Percentiles rank a stretch among this genome's conserved stretches.
Conservation (phyloP, 2,329 filamentous ascomycete genomes). For the Mycogone perniciosa region DNA sequence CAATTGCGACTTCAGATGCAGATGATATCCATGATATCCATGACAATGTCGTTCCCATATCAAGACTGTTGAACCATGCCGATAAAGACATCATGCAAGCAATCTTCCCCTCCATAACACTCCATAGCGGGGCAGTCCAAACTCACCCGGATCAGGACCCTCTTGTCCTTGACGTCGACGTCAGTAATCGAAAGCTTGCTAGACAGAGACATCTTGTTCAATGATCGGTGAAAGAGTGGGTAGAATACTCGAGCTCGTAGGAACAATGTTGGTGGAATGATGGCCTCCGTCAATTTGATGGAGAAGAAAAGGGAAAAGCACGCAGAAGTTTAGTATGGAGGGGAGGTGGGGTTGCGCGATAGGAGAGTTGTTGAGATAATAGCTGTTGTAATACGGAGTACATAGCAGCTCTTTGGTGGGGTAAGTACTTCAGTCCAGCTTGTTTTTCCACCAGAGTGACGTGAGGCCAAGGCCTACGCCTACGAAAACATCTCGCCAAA, state of each 20-base stretch:
- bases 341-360: conserved; percentile 14
- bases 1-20: too few relatives aligned
- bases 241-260: conserved; percentile 7
- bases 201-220: conserved; percentile 80
- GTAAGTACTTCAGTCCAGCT: not conserved
- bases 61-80: not conserved
- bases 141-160: conserved; percentile 91
- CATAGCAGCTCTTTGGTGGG: not conserved
- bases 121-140: conserved; percentile 26
- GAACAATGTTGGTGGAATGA: conserved; percentile 2
- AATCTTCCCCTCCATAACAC: conserved; percentile 10
- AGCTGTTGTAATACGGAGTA: not conserved
- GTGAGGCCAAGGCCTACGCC: not conserved
- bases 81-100: too few relatives aligned
- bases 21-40: not conserved
- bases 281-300: not conserved
- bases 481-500: not conserved
- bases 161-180: conserved; percentile 95
- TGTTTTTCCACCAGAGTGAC: conserved; percentile 8
- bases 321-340: conserved; percentile 16
- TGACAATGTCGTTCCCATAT: not conserved
- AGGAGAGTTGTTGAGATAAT: conserved; percentile 6
- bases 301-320: conserved; percentile 13
- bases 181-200: conserved; percentile 97
- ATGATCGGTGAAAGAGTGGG: conserved; percentile 3